Base-by-base conservation (phyloP, 305 asterid species). In the Andrographis paniculata region DNA sequence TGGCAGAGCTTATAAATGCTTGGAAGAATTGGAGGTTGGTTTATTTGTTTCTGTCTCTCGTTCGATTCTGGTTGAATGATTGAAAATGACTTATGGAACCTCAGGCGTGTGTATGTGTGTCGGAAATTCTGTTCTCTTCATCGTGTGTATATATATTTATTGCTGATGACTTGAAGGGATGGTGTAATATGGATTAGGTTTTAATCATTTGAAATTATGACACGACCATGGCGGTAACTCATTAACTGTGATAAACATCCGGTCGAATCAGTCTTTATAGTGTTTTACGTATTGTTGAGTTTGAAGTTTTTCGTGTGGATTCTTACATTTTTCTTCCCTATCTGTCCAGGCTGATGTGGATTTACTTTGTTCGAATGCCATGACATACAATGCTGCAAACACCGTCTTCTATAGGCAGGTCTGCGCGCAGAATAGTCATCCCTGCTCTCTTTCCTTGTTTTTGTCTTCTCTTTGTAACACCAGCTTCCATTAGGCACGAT, bases 351-450 rank as follows among this genome's bases (percentile, higher is more conserved):
- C 76, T 50, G 98, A 89, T 68, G 82, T 91, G 61, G 52, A 63
- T 58, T 67, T 91, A 78, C 76, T 91, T 71, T 86, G 99, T 64
- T 68, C 95, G 40, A 91, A 91, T 66, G 99, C 99, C 27, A 86
- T 83, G 99, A 72, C 75, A 64, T 91, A 91, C 62, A 91, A 91
- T 61, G 69, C 92, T 53, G 59, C 77, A 17, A 91, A 78, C 46
- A 86, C 96, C 8, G 77, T 91, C 58, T 91, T 79, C 77, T 64
- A 66, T 47, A 92, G 99, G 18, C 99, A 91, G 96, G 99, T 89
- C 56, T 46, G 53, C 6, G 8, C 8, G 30, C 43, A 20, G 5
- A 40, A 13, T 59, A 20, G 48, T 36, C 24, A 33, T 57, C 14
- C 28, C 41, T 20, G 42, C 9, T 50, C 19, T 52, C 31, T 13